These are phyloP conservation scores for Adansonia digitata DNA, from an alignment of 345 rosid genomes.

Conservation along the genomic window DNA sequence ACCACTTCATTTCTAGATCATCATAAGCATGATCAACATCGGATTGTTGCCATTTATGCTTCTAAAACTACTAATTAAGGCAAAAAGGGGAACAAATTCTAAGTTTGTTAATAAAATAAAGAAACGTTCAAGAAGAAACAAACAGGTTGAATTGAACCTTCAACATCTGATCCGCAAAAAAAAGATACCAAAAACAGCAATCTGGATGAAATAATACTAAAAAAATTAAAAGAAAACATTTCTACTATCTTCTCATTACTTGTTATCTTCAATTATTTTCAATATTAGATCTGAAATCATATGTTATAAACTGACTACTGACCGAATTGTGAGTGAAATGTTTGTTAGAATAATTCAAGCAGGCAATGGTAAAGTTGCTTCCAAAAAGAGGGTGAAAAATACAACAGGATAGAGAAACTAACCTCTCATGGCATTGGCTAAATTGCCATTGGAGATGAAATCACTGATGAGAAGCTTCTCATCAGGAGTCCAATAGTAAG, in stretches of 20 bases:
- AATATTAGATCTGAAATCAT: neutral
- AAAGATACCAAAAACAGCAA: neutral
- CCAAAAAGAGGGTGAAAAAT: neutral
- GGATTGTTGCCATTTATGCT: neutral
- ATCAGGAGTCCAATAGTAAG: constrained; percentile 97
- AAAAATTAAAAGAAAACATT: neutral
- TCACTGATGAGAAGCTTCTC: constrained; percentile 94
- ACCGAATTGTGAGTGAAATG: neutral
- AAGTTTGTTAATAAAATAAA: neutral
- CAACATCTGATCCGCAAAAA: neutral
- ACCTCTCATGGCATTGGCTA: constrained; percentile 83
- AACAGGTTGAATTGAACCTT: neutral
- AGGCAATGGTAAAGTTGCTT: neutral
- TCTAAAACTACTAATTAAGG: neutral
- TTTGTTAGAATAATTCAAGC: neutral
- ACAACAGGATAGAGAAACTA: neutral
- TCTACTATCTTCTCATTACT: neutral
- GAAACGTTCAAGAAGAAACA: neutral
- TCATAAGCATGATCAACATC: neutral
- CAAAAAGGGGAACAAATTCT: neutral
- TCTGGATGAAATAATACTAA: neutral
- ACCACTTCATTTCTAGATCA: neutral
- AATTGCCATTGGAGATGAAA: constrained; percentile 81
- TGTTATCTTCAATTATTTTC: neutral
- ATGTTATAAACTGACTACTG: neutral